Base-by-base conservation (phyloP, 192 early-diverging fungal species). In the Coemansia sp. region DNA sequence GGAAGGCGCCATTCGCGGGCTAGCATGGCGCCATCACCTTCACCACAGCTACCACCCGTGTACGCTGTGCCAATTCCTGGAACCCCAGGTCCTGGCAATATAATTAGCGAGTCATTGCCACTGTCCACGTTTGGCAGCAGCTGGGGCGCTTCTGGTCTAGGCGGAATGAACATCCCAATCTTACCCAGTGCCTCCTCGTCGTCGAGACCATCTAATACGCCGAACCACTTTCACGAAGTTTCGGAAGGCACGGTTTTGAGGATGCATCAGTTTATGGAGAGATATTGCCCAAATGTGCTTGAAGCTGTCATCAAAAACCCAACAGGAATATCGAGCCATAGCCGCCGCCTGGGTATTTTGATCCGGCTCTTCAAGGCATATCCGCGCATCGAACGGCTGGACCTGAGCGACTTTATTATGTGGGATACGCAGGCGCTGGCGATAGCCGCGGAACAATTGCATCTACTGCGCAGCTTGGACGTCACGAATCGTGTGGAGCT, bases 221-320 rank as follows among this genome's bases (percentile, higher is more conserved):
- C 67, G 19, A 54, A 63, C 45, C 65, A 71, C 37, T 12, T 32
- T 8, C 74, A 77, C 45, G 80, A 82, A 45, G 66, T 77, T 7
- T 82, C 80, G 1, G 80, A 82, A 23, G 75, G 80, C 55, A 82
- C 80, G 2, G 75, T 82, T 4, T 49, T 67, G 37, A 65, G 80
- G 38, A 73, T 82, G 74, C 80, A 82, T 41, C 74, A 77, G 68
- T 82, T 71, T 60, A 82, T 82, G 80, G 80, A 82, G 71, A 61
- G 68, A 38, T 82, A 64, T 68, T 82, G 80, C 24, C 70, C 70
- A 5, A 69, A 70, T 39, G 68, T 82, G 20, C 61, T 77, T 16
- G 74, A 74, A 23, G 74, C 75, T 1, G 65, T 71, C 32, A 54
- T 82, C 41, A 66, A 59, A 38, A 82, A 82, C 45, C 70, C 80